Conservation (phyloP, 768 basidiomycete species). For the Phylloporus scabripes region DNA sequence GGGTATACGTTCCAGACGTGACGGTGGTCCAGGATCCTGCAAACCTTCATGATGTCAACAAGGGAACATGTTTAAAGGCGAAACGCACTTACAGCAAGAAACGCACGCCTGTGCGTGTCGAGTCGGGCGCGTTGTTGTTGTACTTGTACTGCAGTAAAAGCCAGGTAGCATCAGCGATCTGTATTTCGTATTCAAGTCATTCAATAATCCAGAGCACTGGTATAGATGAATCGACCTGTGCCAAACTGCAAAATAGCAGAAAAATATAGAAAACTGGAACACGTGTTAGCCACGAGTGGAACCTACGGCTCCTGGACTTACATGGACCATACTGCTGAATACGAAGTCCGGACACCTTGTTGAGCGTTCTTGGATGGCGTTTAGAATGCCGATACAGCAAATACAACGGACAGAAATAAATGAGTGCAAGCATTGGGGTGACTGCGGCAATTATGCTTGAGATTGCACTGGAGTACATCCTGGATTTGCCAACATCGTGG, state of each 20-base stretch:
- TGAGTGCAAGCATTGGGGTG: slow-evolving; percentile 32
- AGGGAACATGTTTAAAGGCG: background rate
- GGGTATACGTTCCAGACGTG: slow-evolving; percentile 47
- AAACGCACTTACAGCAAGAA: slow-evolving; percentile 43
- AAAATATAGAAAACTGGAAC: slow-evolving; percentile 46
- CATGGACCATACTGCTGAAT: slow-evolving; percentile 51
- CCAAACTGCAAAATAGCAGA: slow-evolving; percentile 43
- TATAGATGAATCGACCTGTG: slow-evolving; percentile 33
- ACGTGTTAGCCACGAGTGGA: slow-evolving; percentile 12
- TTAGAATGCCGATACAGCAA: slow-evolving; percentile 44
- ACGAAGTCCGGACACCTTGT: slow-evolving; percentile 43
- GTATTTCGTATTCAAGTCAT: slow-evolving; percentile 2
- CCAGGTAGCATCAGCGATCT: slow-evolving; percentile 57
- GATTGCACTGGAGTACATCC: slow-evolving; percentile 33
- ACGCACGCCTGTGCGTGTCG: slow-evolving; percentile 39
- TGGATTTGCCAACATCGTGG: slow-evolving; percentile 24
- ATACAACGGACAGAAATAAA: slow-evolving; percentile 48
- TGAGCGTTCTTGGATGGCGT: slow-evolving; percentile 43
- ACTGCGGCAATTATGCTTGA: slow-evolving; percentile 33
- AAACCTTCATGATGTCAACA: slow-evolving; percentile 37
- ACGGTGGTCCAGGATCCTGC: slow-evolving; percentile 55
- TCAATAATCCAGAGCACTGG: background rate
- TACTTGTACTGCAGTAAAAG: slow-evolving; percentile 51
- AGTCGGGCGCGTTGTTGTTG: slow-evolving; percentile 47
- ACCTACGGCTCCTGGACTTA: slow-evolving; percentile 24